Conservation (phyloP, 1,284 basidiomycete genomes). For the Ustilago lituana region DNA sequence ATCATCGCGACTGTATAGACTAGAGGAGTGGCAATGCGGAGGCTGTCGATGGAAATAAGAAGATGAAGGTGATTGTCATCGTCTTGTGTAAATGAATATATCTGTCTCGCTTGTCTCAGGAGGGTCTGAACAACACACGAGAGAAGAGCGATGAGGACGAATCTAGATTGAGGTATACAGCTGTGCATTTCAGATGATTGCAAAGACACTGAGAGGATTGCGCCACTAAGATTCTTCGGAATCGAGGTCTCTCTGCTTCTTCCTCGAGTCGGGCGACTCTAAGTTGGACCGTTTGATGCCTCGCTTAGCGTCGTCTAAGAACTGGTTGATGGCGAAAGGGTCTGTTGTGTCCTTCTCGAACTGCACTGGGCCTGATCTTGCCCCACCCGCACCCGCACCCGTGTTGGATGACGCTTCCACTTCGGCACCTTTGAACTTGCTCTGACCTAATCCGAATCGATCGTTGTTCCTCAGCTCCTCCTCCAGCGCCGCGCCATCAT, state of each 20-base stretch:
- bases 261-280: slow-evolving; percentile 16
- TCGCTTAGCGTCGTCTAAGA: slow-evolving; percentile 94
- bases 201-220: too few relatives aligned
- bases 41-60: too few relatives aligned
- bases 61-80: neutral
- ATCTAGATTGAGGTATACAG: too few relatives aligned
- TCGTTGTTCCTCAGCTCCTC: slow-evolving; percentile 92
- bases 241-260: slow-evolving; percentile 16
- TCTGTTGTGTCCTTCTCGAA: slow-evolving; percentile 96
- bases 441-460: slow-evolving; percentile 84
- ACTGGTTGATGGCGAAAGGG: slow-evolving; percentile 97
- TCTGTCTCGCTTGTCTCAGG: neutral
- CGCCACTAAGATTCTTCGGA: neutral
- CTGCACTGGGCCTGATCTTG: slow-evolving; percentile 81
- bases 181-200: too few relatives aligned
- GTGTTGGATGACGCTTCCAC: too few relatives aligned
- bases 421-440: slow-evolving; percentile 84
- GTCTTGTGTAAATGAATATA: slow-evolving; percentile 12
- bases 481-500: slow-evolving; percentile 90
- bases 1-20: slow-evolving; percentile 64
- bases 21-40: neutral
- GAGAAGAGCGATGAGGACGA: too few relatives aligned
- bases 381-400: neutral
- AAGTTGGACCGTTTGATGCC: slow-evolving; percentile 75
- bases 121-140: too few relatives aligned